A percentile compares a stretch with the other conserved stretches of the same genome.
phyloP scores from a whole-genome alignment of 441 rosid genomes.

The Pelargonium citronellum region DNA sequence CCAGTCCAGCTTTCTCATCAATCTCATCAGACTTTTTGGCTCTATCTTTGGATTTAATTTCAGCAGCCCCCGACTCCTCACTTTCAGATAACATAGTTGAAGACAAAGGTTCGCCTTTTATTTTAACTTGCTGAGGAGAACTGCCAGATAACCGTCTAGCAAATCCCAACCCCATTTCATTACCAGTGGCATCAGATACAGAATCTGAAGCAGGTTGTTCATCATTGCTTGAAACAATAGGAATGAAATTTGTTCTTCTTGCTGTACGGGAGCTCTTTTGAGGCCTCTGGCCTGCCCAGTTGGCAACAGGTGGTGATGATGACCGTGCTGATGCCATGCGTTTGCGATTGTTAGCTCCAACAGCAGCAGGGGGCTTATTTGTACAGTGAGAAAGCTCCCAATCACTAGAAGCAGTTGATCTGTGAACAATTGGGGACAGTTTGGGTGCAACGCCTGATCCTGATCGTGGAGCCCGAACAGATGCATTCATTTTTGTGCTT shows the following conservation, averaged over 20 bases:
- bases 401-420: constrained; percentile 62
- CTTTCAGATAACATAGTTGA: constrained; percentile 80
- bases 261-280: constrained; percentile 85
- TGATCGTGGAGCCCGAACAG: constrained; percentile 74
- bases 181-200: constrained; percentile 64
- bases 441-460: constrained; percentile 65
- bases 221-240: constrained; percentile 65
- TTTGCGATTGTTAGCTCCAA: constrained; percentile 68
- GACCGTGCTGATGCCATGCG: constrained; percentile 66
- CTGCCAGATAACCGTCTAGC: constrained; percentile 55
- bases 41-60: constrained; percentile 70
- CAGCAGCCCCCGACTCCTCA: constrained; percentile 80
- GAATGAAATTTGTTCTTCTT: constrained; percentile 81
- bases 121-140: constrained; percentile 71
- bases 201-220: constrained; percentile 65
- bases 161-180: constrained; percentile 63
- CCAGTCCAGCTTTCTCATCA: constrained; percentile 56
- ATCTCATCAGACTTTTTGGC: constrained; percentile 64
- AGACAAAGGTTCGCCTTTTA: constrained; percentile 65
- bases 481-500: constrained; percentile 57
- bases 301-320: constrained; percentile 85
- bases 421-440: constrained; percentile 65
- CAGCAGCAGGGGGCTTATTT: constrained; percentile 64
- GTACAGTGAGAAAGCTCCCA: constrained; percentile 85
- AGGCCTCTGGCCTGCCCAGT: constrained; percentile 91